phyloP scores from a whole-genome alignment of 2,329 filamentous ascomycete genomes.

The Pseudocercospora eumusae region DNA sequence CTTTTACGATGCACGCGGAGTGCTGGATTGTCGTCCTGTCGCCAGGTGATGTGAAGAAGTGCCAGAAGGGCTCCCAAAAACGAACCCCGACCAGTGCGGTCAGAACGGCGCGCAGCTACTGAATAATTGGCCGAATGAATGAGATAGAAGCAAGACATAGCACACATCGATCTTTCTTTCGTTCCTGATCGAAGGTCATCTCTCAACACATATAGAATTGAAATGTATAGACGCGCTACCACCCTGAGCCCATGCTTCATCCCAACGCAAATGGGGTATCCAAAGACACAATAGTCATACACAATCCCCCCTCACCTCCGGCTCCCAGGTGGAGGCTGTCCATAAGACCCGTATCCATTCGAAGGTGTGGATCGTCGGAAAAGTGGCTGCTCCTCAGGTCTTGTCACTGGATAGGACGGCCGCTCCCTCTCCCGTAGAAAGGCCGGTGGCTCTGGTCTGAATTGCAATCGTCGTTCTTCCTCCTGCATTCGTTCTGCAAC shows the following conservation, averaged over 20 bases:
- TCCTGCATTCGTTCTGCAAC: slow-evolving; percentile 8
- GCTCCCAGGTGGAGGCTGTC: slow-evolving; percentile 4
- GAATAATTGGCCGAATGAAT: neutral
- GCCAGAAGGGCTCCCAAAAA: no score
- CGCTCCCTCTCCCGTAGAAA: slow-evolving; percentile 8
- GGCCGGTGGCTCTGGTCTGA: neutral
- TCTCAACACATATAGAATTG: neutral
- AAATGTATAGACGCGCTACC: neutral
- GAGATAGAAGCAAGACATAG: neutral
- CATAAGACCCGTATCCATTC: slow-evolving; percentile 5
- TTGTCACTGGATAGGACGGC: neutral
- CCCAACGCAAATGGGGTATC: slow-evolving; percentile 12
- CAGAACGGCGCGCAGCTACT: no score
- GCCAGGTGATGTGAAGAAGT: no score
- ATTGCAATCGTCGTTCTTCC: slow-evolving; percentile 8
- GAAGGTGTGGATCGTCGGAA: slow-evolving; percentile 3
- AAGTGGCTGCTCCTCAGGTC: neutral
- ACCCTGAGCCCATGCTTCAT: neutral
- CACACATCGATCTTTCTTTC: neutral
- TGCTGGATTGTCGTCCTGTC: no score
- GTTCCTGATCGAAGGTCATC: neutral
- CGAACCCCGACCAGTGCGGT: no score
- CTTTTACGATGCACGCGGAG: neutral
- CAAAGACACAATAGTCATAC: slow-evolving; percentile 14
- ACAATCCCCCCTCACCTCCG: slow-evolving; percentile 1